Percentiles rank a stretch among this genome's conserved stretches.
Conservation (phyloP, 495 filamentous ascomycete genomes). For the Aspergillus panamensis region DNA sequence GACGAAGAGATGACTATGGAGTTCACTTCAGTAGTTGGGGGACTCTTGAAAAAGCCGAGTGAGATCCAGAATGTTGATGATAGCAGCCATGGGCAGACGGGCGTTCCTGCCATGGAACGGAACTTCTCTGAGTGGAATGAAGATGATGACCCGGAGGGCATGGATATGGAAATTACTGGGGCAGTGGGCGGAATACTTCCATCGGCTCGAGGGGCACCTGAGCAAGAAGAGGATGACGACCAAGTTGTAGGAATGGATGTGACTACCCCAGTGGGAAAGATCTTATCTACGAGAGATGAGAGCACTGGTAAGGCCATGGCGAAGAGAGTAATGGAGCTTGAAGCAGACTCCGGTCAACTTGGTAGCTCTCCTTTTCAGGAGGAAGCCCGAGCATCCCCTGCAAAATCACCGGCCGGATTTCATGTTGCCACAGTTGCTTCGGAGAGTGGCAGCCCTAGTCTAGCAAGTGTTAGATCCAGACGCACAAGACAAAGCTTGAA, state of each 20-base stretch:
- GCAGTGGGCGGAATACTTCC: constrained; percentile 67
- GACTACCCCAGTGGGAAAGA: constrained; percentile 55
- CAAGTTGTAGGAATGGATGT: constrained; percentile 57
- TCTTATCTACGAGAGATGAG: constrained; percentile 42
- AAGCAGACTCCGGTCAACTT: constrained; percentile 51
- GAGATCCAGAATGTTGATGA: constrained; percentile 11
- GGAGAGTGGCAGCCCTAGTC: constrained; percentile 58
- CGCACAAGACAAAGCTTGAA: constrained; percentile 50
- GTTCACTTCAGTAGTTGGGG: constrained; percentile 69
- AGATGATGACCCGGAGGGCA: constrained; percentile 38
- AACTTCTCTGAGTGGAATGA: constrained; percentile 32
- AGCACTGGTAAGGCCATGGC: constrained; percentile 45
- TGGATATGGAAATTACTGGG: constrained; percentile 70
- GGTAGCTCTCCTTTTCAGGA: constrained; percentile 55
- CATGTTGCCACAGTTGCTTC: constrained; percentile 47
- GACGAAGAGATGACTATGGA: constrained; percentile 79
- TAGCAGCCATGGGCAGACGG: constrained; percentile 25
- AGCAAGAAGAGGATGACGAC: constrained; percentile 39
- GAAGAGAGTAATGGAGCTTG: constrained; percentile 57
- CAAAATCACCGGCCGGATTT: constrained; percentile 28
- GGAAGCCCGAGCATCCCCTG: constrained; percentile 29
- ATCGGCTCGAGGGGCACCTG: constrained; percentile 31
- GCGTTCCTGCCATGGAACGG: constrained; percentile 23
- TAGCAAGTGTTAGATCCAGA: constrained; percentile 52
- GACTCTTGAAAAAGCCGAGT: constrained; percentile 49